These are phyloP conservation scores for Geotrichum reessii DNA, from an alignment of 1,139 yeast genomes.

Conservation along the genomic window DNA sequence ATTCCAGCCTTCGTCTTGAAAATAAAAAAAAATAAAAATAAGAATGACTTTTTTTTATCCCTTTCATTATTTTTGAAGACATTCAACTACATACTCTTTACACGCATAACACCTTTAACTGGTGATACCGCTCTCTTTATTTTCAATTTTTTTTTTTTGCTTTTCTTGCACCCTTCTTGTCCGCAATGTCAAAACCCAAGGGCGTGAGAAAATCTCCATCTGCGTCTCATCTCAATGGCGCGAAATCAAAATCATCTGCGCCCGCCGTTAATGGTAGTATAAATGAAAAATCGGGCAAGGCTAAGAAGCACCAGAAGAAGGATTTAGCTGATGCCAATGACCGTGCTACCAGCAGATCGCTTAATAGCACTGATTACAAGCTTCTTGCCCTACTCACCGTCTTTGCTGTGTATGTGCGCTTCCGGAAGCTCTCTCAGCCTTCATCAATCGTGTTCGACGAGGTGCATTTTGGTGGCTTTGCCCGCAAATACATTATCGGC, in stretches of 20 bases:
- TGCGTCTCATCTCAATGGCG: neutral
- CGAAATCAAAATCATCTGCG: neutral
- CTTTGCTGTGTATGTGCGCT: constrained; percentile 53
- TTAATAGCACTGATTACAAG: constrained; percentile 27
- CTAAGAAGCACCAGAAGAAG: neutral
- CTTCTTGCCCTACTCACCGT: constrained; percentile 48
- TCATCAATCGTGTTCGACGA: constrained; percentile 90
- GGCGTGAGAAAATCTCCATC: neutral
- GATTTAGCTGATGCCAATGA: neutral
- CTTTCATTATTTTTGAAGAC: neutral
- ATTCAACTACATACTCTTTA: neutral
- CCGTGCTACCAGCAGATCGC: constrained; percentile 23
- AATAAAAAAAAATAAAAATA: neutral
- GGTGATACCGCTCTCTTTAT: neutral
- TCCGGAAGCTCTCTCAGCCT: constrained; percentile 60
- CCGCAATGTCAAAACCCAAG: neutral
- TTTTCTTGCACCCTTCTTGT: neutral
- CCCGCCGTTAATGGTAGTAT: neutral
- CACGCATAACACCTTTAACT: neutral
- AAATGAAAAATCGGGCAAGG: neutral
- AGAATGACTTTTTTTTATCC: neutral
- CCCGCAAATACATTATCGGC: constrained; percentile 57
- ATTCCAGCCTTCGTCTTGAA: neutral
- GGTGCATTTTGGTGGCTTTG: constrained; percentile 62
- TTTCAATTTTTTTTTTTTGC: neutral